Evolutionary conservation across 768 basidiomycete species (phyloP).

Genomic region (Suillus ampliporus): DNA sequence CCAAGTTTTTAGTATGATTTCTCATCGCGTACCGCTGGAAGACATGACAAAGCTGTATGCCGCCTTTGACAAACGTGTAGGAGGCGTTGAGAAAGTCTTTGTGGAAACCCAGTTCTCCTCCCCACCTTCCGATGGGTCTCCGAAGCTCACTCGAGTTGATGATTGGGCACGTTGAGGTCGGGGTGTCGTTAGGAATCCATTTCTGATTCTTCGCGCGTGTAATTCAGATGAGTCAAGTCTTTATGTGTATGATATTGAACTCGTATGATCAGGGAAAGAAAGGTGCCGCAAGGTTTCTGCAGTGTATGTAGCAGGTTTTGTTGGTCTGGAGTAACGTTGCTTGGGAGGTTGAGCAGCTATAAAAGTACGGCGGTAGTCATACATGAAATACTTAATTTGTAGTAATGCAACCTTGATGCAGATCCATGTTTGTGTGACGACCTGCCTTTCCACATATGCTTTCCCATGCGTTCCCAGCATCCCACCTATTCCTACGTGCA

Average conservation of each 20-base stretch:
- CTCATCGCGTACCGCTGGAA: slow-evolving; percentile 66
- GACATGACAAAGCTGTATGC: slow-evolving; percentile 68
- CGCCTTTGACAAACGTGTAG: slow-evolving; percentile 62
- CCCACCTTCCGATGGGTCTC: slow-evolving; percentile 55
- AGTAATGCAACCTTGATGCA: neutral
- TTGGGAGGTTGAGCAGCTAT: slow-evolving; percentile 19
- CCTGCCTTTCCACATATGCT: neutral
- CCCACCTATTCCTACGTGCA: neutral
- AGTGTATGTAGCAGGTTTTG: slow-evolving; percentile 25
- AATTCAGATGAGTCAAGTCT: neutral
- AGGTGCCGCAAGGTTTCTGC: slow-evolving; percentile 22
- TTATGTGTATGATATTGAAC: neutral
- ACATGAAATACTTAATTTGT: neutral
- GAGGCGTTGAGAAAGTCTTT: slow-evolving; percentile 74
- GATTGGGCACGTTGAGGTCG: slow-evolving; percentile 44
- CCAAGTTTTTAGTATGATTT: slow-evolving; percentile 46
- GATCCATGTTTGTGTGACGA: neutral
- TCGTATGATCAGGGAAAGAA: neutral
- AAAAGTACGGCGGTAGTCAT: neutral
- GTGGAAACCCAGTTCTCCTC: slow-evolving; percentile 65
- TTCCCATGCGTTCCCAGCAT: neutral
- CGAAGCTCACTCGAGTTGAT: slow-evolving; percentile 55
- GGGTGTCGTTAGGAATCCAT: neutral
- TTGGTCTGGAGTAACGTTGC: slow-evolving; percentile 20
- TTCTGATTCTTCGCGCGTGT: neutral